Percentiles rank a stretch among this genome's conserved stretches.
These are phyloP conservation scores for Piloderma croceum DNA, from an alignment of 768 basidiomycete species.

Conservation along the genomic window DNA sequence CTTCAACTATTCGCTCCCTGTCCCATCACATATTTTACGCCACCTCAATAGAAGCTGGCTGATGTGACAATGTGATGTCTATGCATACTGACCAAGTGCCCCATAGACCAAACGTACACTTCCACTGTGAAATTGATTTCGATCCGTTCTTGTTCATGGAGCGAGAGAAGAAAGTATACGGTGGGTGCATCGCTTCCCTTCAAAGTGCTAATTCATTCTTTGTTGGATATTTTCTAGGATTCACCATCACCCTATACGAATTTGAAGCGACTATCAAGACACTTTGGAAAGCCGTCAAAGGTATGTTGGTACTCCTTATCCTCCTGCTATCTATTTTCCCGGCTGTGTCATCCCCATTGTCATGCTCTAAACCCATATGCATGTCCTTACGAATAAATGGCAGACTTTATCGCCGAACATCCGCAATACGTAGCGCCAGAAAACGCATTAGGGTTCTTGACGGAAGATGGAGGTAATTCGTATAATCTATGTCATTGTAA, in stretches of 20 bases:
- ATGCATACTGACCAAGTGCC: constrained; percentile 23
- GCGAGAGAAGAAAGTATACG: constrained; percentile 63
- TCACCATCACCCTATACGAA: constrained; percentile 72
- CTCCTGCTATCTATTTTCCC: constrained; percentile 6
- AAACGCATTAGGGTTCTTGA: constrained; percentile 60
- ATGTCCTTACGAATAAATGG: no score
- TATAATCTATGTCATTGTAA: constrained; percentile 79
- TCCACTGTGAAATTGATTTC: constrained; percentile 62
- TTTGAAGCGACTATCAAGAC: constrained; percentile 70
- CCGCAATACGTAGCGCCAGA: constrained; percentile 51
- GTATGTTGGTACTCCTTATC: constrained; percentile 28
- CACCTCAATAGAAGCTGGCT: no score
- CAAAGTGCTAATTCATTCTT: neutral
- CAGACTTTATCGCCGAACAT: constrained; percentile 54
- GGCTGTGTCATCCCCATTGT: neutral
- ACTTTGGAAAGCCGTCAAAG: constrained; percentile 65
- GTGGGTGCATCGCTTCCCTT: constrained; percentile 23
- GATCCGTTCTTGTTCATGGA: constrained; percentile 74
- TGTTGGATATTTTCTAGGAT: constrained; percentile 37
- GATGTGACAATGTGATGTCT: no score
- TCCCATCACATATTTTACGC: no score
- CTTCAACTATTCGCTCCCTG: no score
- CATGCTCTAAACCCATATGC: neutral
- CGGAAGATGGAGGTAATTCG: constrained; percentile 43
- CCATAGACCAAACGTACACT: constrained; percentile 62